Base-by-base conservation (phyloP, 2,329 filamentous ascomycete genomes). In the Colletotrichum sansevieriae region DNA sequence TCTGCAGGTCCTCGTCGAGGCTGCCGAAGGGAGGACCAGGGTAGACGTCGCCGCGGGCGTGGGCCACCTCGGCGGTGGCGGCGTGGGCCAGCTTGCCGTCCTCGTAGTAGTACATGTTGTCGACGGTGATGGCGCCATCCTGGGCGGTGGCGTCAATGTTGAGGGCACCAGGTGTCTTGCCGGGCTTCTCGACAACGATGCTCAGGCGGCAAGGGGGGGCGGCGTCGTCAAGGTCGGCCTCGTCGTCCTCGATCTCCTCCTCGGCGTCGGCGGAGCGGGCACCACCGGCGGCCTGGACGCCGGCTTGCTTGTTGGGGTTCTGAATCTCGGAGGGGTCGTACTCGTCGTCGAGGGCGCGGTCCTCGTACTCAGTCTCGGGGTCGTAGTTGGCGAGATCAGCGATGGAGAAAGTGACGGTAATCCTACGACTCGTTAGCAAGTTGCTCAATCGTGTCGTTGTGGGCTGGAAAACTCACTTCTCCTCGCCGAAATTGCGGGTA, bases 1-100 rank as follows among this genome's bases (percentile, higher is more conserved):
- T 87, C 85, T 98, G 95, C 51, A 99, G 88, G 79, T 98, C 95
- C 84, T 98, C 94, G 78, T 99, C 96, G 68, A 99, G 90, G 84
- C 93, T 97, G 82, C 90, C 91, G 80, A 98, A 98, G 63, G 94
- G 92, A 70, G 96, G 96, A 64, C 96, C 96, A 47, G 93, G 91
- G 84, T 98, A 99, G 73, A 94, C 82, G 72, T 90, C 90, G 79
- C 92, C 88, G 76, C 93, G 88, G 75, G 88, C 84, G 86, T 94
- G 94, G 73, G 92, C 89, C 78, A 89, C 87, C 76, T 97, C 94
- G 72, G 93, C 90, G 58, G 87, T 90, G 76, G 91, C 85, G 71
- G 92, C 89, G 78, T 93, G 90, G 47, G 95, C 94, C 72, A 97
- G 83, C 67, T 92, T 90, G 70, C 91, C 85, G 74, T 95, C 91